Percentiles rank a stretch among this genome's conserved stretches.
phyloP scores from a whole-genome alignment of 2,329 filamentous ascomycete genomes.

The Colletotrichum sp. region DNA sequence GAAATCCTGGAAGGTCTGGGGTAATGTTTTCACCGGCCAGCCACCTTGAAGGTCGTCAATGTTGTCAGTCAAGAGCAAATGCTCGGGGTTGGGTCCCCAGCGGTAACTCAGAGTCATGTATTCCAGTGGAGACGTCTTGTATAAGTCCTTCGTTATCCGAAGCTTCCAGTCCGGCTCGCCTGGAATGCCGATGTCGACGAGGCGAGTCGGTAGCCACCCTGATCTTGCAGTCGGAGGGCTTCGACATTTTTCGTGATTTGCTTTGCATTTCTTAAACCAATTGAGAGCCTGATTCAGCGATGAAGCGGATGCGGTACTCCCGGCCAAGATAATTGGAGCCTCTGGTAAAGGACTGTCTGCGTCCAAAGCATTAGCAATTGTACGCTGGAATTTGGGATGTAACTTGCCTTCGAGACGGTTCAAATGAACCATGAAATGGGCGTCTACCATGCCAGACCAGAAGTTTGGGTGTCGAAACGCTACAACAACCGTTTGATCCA shows the following conservation, averaged over 20 bases:
- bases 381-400: not conserved
- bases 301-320: not conserved
- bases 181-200: not conserved
- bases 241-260: not conserved
- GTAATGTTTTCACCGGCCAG: not conserved
- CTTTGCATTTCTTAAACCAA: not conserved
- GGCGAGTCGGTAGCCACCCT: not conserved
- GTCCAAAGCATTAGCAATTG: rapidly evolving
- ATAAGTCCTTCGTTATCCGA: not conserved
- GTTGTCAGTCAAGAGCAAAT: not conserved
- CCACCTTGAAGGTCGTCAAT: not conserved
- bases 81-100: not conserved
- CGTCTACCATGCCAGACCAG: not conserved
- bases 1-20: not conserved
- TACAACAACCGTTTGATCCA: not conserved
- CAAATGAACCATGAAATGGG: not conserved
- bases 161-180: not conserved
- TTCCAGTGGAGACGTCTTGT: not conserved
- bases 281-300: not conserved
- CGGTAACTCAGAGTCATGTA: not conserved
- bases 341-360: not conserved
- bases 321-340: not conserved
- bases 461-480: not conserved
- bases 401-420: not conserved
- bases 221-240: not conserved